Evolutionary conservation across 345 rosid species (phyloP).

Genomic region (Brassica incana): DNA sequence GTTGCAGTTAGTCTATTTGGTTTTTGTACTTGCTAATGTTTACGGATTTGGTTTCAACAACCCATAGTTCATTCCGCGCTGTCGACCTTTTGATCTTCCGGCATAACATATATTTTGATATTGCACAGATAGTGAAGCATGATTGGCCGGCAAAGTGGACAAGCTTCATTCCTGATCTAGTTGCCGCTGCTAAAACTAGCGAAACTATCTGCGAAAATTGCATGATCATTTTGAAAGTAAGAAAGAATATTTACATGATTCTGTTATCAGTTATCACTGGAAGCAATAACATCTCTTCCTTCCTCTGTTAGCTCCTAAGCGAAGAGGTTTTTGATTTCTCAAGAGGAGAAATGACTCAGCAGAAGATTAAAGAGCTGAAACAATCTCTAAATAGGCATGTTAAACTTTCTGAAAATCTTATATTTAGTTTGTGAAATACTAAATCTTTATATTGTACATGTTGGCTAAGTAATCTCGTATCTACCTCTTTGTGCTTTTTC

Average conservation of each 20-base stretch:
- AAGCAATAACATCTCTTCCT: constrained; percentile 23
- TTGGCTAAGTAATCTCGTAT: neutral
- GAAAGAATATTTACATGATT: constrained; percentile 28
- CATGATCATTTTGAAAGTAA: constrained; percentile 93
- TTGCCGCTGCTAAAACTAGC: constrained; percentile 97
- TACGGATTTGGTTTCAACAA: neutral
- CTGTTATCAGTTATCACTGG: constrained; percentile 5
- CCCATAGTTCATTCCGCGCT: neutral
- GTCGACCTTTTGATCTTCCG: neutral
- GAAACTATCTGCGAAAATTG: constrained; percentile 99
- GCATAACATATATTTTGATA: constrained; percentile 20
- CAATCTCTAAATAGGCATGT: constrained; percentile 89
- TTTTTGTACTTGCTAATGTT: neutral
- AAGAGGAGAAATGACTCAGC: constrained; percentile 97
- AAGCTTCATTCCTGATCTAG: constrained; percentile 98
- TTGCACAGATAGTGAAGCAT: constrained; percentile 85
- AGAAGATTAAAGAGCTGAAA: constrained; percentile 95
- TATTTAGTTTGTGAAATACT: neutral
- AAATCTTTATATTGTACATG: neutral
- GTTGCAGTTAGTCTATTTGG: constrained; percentile 14
- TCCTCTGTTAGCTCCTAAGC: constrained; percentile 71
- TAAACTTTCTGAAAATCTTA: neutral
- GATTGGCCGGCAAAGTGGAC: constrained; percentile 99
- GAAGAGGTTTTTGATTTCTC: constrained; percentile 99
- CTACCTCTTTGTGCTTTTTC: constrained; percentile 30